Evolutionary conservation across 768 basidiomycete genomes (phyloP), one percentile per base, ranked within the genome.

Genomic region (Tylopilus subfusipes): DNA sequence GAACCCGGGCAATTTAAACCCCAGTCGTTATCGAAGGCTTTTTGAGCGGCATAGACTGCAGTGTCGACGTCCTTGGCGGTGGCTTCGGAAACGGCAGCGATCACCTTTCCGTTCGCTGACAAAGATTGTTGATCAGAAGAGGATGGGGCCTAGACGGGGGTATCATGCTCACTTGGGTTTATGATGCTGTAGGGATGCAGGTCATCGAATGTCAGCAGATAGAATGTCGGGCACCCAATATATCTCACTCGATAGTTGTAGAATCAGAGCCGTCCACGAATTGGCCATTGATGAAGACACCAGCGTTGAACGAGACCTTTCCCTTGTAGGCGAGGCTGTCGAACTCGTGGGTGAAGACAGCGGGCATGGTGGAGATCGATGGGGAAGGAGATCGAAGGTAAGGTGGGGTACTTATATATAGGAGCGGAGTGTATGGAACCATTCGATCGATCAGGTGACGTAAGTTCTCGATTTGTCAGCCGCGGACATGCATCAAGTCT

Each of bases 221-320:
- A 39, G 31, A 6, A 30, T 50, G 25, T 24, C 19, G 16, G 40
- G 25, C 1, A 19, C 2, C n/a, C 34, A 1, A 47, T 22, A n/a
- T 25, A 30, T 68, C 85, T 66, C 62, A 89, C 88, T 88, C 85
- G 64, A 91, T 85, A n/a, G 78, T 80, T n/a, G 74, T 78, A 2
- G 73, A 69, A 7, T 79, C 73, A 19, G 76, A 74, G 19, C 84
- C 82, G 33, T 83, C 81, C 14, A 81, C 72, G 63, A 80, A 92
- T 68, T 88, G 65, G 58, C 84, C 84, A 63, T 81, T 76, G 66
- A 93, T 88, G 75, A 84, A 91, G 52, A 90, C 63, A 29, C 88
- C 86, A 4, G 87, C 86, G 61, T 75, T 73, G 56, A 88, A 72
- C 7, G 74, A 73, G 19, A 76, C 73, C 45, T 74, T 73, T n/a